These are phyloP conservation scores for Xylaria grammica DNA, from an alignment of 495 filamentous ascomycete species.

Conservation along the genomic window DNA sequence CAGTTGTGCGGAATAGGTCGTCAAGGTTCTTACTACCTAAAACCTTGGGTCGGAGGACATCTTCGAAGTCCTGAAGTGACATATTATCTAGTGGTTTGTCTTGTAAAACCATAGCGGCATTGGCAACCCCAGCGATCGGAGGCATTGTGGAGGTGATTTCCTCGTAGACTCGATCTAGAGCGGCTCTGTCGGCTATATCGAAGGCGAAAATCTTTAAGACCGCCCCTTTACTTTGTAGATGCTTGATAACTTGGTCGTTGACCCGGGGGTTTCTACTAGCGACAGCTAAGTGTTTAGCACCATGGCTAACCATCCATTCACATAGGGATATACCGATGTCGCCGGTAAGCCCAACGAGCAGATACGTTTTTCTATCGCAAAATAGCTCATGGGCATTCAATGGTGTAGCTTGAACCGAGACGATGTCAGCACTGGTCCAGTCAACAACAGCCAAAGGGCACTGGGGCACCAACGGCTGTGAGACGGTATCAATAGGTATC, in stretches of 20 bases:
- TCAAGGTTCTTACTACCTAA: constrained; percentile 37
- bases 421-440: not conserved
- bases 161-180: constrained; percentile 16
- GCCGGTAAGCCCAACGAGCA: constrained; percentile 57
- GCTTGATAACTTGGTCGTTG: constrained; percentile 45
- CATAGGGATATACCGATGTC: constrained; percentile 55
- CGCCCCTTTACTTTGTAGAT: constrained; percentile 31
- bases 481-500: no score
- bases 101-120: constrained; percentile 50
- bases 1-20: constrained; percentile 35
- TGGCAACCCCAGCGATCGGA: constrained; percentile 50
- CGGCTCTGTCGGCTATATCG: constrained; percentile 19
- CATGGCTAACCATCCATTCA: constrained; percentile 60
- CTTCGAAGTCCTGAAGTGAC: constrained; percentile 33
- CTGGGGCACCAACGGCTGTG: no score
- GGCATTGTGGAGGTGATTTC: constrained; percentile 40
- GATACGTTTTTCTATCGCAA: constrained; percentile 51
- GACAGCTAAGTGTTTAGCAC: constrained; percentile 56
- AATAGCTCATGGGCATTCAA: constrained; percentile 22
- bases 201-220: constrained; percentile 24
- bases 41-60: constrained; percentile 43
- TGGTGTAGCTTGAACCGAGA: not conserved
- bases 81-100: no score
- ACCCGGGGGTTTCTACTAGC: constrained; percentile 59
- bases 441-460: not conserved